Evolutionary conservation across 768 basidiomycete species (phyloP).

Genomic region (Mycena metata): DNA sequence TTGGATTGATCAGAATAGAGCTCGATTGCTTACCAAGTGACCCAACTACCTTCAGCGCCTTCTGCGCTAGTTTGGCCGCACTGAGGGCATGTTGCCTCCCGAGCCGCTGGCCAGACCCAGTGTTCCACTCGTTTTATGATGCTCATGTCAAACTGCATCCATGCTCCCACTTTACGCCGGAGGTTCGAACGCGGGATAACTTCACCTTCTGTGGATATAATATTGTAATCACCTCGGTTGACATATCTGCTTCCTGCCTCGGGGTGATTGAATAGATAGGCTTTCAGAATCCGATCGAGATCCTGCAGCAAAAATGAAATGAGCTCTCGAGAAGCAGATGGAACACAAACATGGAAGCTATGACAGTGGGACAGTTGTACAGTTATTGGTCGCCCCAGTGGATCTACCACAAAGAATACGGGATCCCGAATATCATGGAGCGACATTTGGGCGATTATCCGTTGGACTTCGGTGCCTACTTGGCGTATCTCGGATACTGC

Average conservation of each 20-base stretch:
- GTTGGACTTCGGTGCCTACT: not conserved
- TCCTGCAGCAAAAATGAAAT: not conserved
- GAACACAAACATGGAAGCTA: not conserved
- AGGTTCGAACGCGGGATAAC: not conserved
- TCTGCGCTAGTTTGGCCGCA: not conserved
- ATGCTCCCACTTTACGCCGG: not conserved
- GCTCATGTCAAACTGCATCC: not conserved
- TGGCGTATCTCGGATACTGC: not conserved
- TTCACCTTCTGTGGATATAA: not conserved
- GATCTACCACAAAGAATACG: constrained; percentile 15
- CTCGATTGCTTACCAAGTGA: not conserved
- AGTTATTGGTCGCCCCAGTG: constrained; percentile 6
- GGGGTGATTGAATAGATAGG: constrained; percentile 6
- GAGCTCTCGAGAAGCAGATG: not conserved
- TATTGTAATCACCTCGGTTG: not conserved
- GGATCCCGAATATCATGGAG: not conserved
- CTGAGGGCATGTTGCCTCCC: not conserved
- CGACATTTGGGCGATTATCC: not conserved
- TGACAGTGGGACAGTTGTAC: constrained; percentile 9
- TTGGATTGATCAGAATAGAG: not conserved
- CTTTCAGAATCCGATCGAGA: constrained; percentile 15
- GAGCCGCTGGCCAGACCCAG: not conserved
- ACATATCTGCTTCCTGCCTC: not conserved
- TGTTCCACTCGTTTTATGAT: not conserved
- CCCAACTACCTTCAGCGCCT: not conserved